These are phyloP conservation scores for Bolboschoenoplectus hybrid DNA, from an alignment of 202 grass and related monocot species.

Conservation along the genomic window DNA sequence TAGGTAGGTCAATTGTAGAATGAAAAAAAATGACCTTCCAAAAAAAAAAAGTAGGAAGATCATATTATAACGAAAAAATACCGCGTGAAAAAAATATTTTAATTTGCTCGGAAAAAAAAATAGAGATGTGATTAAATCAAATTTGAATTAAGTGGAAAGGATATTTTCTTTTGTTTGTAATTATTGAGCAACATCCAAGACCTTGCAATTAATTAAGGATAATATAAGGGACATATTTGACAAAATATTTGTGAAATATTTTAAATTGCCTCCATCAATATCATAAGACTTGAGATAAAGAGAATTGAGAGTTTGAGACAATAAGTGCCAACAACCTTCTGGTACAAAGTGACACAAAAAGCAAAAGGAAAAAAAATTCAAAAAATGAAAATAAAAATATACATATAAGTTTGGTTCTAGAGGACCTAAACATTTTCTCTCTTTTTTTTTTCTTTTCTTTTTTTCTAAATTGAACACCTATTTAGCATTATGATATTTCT, in stretches of 20 bases:
- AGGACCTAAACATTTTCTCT: not conserved
- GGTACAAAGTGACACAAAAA: not conserved
- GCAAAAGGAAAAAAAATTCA: not conserved
- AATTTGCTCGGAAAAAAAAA: not conserved
- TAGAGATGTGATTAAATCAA: not conserved
- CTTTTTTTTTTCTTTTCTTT: not conserved
- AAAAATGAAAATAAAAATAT: not conserved
- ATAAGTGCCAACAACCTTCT: slow-evolving; percentile 13
- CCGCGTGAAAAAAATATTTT: not conserved
- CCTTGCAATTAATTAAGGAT: slow-evolving; percentile 8
- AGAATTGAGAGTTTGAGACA: not conserved
- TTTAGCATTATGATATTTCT: not conserved
- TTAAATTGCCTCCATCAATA: not conserved
- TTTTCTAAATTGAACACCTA: not conserved
- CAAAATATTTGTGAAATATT: not conserved
- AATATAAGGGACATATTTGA: not conserved
- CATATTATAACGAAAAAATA: no score
- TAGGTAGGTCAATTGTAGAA: no score
- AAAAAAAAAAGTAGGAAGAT: no score
- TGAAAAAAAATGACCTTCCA: no score
- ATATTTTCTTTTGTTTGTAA: no score
- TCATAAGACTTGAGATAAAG: not conserved
- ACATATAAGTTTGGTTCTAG: not conserved
- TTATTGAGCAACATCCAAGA: no score
- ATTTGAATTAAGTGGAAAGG: not conserved